Evolutionary conservation across 2,329 filamentous ascomycete species (phyloP), one percentile per base, ranked within the genome.

Genomic region (Aspergillus versicolor): DNA sequence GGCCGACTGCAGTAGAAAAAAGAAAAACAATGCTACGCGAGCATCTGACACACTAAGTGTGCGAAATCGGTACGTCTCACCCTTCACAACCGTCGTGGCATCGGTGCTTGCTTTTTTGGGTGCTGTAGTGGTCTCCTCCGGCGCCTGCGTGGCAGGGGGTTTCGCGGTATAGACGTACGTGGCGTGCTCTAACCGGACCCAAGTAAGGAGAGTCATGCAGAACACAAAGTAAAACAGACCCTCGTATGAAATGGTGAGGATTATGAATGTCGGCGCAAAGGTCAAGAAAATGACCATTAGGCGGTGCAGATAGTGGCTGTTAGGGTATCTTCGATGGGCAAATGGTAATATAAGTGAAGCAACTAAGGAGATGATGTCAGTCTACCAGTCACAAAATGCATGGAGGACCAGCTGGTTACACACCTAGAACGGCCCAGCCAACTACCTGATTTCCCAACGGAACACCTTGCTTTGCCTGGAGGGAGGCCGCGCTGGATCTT

Each of bases 211-310:
- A 21, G 88, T 90, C 53, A 89, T 79, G 68, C 88, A 92, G 75
- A 97, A 99, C 11, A 88, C 86, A 58, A 97, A 85, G 75, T 97
- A 99, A 74, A 99, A 99, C 2, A 99, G 82, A 0, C 93, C 93
- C 74, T 99, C 94, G 76, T 96, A 99, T 0, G 93, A 97, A 65
- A 97, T 97, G 7, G 92, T 96, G 50, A 99, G 84, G 67, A 99
- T 93, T 70, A 99, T 89, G 75, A 97, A 99, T 1, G 89, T 89
- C 0, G 94, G 94, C 0, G 93, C 89, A 71, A 95, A 97, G 5
- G 92, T 90, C 48, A 99, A 81, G 77, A 97, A 99, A 53, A 97
- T 87, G 65, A 96, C 85, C 63, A 92, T 83, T 4, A 99, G 80
- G 22, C 92, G 88, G 73, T 97, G 92, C 64, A 97, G 84, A 73